Evolutionary conservation across 1,284 basidiomycete genomes (phyloP), one percentile per base, ranked within the genome.

Genomic region (Farysia itapuensis): DNA sequence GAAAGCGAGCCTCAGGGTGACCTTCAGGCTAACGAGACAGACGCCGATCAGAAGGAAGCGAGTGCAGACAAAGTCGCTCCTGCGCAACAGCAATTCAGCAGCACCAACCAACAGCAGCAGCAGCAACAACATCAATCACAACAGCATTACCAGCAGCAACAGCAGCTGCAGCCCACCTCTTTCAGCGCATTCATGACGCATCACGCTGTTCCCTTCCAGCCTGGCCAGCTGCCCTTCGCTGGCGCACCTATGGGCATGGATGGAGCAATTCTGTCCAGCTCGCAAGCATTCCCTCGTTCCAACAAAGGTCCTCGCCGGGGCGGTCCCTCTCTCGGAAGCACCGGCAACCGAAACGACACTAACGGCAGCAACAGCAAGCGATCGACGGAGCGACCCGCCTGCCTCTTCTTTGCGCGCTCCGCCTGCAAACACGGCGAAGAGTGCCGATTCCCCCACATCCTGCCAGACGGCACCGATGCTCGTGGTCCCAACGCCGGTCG

Each of bases 391-490:
- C 54, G 70, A 28, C 70, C 74, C 6, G 63, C 72, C 4, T 75
- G 74, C 45, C 56, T 60, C 43, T 75, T 75, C 52, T 75, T 75
- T 29, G 60, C 64, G 6, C 59, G 58, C n/a, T 61, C 66, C 5
- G 56, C 59, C 7, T 75, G 74, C 63, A 64, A 64, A 44, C 70
- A 72, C 33, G 66, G 64, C 18, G 70, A 73, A 33, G 70, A 74
- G 21, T 76, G 74, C 49, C 67, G 63, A 22, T 76, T 74, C 65
- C 74, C 74, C 4, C 74, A 76, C 51, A 64, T 73, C 25, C 57
- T 76, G 4, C 60, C 72, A 1, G 72, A 76, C 36, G 74, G 74
- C 38, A 66, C 71, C 25, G 72, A 76, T 33, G 67, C 65, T 9
- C 64, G 72, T 5, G 59, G 59, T 4, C 53, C 49, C 34, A 57